Evolutionary conservation across 306 rosid genomes (phyloP).

Genomic region (Trichosanthes cucumerina): DNA sequence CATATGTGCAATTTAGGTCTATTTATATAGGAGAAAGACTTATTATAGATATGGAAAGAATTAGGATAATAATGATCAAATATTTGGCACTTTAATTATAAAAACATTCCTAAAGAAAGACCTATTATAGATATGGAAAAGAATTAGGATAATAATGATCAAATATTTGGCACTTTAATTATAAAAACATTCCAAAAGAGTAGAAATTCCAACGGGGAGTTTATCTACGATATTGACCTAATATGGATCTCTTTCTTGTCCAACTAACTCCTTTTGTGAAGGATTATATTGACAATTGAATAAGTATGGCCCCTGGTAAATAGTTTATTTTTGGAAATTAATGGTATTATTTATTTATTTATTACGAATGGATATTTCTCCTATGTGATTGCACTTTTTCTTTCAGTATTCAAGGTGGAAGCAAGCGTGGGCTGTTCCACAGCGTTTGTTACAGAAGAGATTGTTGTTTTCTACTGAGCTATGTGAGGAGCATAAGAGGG

Average conservation of each 20-base stretch:
- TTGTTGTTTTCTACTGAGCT: slow-evolving; percentile 21
- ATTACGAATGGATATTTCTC: not conserved
- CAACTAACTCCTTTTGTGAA: not conserved
- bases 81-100: too few relatives aligned
- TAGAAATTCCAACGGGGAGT: too few relatives aligned
- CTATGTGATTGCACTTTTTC: not conserved
- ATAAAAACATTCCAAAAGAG: too few relatives aligned
- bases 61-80: too few relatives aligned
- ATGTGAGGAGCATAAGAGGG: slow-evolving; percentile 15
- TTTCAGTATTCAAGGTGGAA: slow-evolving; percentile 33
- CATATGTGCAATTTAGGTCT: too few relatives aligned
- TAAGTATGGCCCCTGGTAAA: not conserved
- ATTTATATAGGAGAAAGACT: too few relatives aligned
- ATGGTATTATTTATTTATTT: not conserved
- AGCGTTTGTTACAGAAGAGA: slow-evolving; percentile 50
- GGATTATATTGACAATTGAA: not conserved
- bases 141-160: too few relatives aligned
- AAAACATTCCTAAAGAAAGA: too few relatives aligned
- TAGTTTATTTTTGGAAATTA: not conserved
- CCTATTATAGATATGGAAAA: too few relatives aligned
- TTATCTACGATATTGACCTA: not conserved
- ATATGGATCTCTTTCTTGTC: not conserved
- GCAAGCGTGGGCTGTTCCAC: slow-evolving; percentile 53
- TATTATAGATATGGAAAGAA: too few relatives aligned
- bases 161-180: too few relatives aligned